Evolutionary conservation across 306 rosid species (phyloP).

Genomic region (Rosa chinensis): DNA sequence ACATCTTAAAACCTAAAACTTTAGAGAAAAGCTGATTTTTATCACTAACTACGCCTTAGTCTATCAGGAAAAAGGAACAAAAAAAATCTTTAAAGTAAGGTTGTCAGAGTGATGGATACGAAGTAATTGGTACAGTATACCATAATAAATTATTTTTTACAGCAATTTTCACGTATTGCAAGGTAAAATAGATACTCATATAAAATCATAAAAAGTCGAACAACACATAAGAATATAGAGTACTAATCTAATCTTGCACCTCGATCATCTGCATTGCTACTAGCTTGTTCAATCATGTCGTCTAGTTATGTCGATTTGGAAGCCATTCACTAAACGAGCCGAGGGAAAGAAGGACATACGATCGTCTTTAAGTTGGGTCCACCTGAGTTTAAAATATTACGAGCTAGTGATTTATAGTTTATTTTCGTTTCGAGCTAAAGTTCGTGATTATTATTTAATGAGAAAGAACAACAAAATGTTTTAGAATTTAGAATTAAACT

Average conservation of each 20-base stretch:
- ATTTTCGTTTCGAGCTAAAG: too few species aligned
- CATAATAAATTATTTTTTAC: too few species aligned
- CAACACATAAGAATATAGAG: neutral
- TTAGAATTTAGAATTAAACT: neutral
- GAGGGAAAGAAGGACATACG: constrained; percentile 89
- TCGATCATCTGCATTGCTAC: neutral
- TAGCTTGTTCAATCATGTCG: constrained; percentile 25
- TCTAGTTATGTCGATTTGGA: constrained; percentile 58
- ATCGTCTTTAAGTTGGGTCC: constrained; percentile 82
- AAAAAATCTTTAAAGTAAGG: too few species aligned
- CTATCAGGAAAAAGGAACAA: too few species aligned
- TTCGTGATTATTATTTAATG: neutral
- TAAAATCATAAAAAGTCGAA: too few species aligned
- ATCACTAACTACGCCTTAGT: too few species aligned
- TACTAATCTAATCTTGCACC: neutral
- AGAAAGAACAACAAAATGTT: neutral
- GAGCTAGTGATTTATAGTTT: too few species aligned
- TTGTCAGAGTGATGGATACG: too few species aligned
- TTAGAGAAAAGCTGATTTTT: too few species aligned
- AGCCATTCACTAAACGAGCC: constrained; percentile 86
- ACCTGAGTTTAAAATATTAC: constrained; percentile 30
- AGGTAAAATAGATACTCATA: too few species aligned
- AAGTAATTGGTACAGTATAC: neutral
- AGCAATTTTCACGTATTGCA: neutral
- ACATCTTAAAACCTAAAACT: too few species aligned